Evolutionary conservation across 331 rosid genomes (phyloP).

Genomic region (Acacia concinna): DNA sequence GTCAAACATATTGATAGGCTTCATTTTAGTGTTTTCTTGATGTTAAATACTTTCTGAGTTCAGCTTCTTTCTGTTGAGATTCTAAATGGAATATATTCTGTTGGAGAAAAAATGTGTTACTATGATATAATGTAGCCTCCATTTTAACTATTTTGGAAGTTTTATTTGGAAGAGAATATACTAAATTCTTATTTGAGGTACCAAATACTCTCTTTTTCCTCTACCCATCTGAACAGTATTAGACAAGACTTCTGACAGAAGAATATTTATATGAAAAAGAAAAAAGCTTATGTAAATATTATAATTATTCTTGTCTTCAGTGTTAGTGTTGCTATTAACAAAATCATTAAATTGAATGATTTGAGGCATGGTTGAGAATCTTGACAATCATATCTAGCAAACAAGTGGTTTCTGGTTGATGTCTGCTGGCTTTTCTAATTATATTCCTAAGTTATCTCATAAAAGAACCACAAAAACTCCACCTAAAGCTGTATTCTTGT

Average conservation of each 20-base stretch:
- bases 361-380: conserved; percentile 11
- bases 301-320: conserved; percentile 14
- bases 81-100: conserved; percentile 38
- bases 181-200: conserved; percentile 39
- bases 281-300: background rate
- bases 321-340: conserved; percentile 4
- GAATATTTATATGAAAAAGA: conserved; percentile 31
- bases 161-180: conserved; percentile 46
- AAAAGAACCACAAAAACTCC: background rate
- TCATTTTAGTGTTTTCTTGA: background rate
- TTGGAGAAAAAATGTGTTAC: conserved; percentile 31
- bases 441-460: background rate
- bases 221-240: conserved; percentile 30
- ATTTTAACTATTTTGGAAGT: conserved; percentile 33
- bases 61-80: conserved; percentile 41
- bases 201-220: conserved; percentile 33
- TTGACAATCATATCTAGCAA: background rate
- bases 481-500: background rate
- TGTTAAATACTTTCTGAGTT: conserved; percentile 23
- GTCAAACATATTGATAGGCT: conserved; percentile 20
- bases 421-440: background rate
- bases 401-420: conserved; percentile 2
- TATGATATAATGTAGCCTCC: conserved; percentile 3
- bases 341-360: background rate
- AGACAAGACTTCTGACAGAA: conserved; percentile 32